phyloP scores from a whole-genome alignment of 257 asterid genomes.

The Lantana camara region DNA sequence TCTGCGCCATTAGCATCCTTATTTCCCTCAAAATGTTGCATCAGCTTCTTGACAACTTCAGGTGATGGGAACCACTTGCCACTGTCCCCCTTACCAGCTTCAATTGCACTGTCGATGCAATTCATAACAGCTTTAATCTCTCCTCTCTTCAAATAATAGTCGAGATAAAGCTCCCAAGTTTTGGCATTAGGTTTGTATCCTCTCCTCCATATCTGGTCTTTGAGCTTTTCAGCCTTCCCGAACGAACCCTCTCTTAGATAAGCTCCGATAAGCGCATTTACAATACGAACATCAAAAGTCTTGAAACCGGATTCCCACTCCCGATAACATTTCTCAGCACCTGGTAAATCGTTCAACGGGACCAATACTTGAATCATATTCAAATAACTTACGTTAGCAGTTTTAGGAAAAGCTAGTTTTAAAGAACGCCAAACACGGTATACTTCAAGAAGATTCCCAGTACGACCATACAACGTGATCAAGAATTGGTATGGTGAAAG shows the following conservation, averaged over 20 bases:
- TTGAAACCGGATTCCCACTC: conserved; percentile 71
- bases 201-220: conserved; percentile 55
- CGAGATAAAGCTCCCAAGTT: conserved; percentile 86
- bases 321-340: conserved; percentile 88
- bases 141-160: conserved; percentile 61
- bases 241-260: conserved; percentile 57
- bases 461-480: conserved; percentile 81
- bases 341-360: conserved; percentile 80
- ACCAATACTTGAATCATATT: conserved; percentile 88
- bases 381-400: conserved; percentile 80
- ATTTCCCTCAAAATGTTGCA: conserved; percentile 62
- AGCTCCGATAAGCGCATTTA: conserved; percentile 76
- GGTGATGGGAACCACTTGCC: conserved; percentile 65
- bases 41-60: conserved; percentile 45
- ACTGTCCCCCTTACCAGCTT: conserved; percentile 67
- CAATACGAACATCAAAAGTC: conserved; percentile 74
- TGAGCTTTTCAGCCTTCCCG: conserved; percentile 72
- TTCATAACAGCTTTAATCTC: conserved; percentile 57
- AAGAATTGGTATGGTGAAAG: conserved; percentile 75
- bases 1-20: conserved; percentile 82
- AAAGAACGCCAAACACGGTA: conserved; percentile 92
- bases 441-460: conserved; percentile 79
- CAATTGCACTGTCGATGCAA: conserved; percentile 58
- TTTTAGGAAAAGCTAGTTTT: conserved; percentile 80
- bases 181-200: conserved; percentile 75